Base-by-base conservation (phyloP, 805 yeast genomes). In the Teunomyces atbi region DNA sequence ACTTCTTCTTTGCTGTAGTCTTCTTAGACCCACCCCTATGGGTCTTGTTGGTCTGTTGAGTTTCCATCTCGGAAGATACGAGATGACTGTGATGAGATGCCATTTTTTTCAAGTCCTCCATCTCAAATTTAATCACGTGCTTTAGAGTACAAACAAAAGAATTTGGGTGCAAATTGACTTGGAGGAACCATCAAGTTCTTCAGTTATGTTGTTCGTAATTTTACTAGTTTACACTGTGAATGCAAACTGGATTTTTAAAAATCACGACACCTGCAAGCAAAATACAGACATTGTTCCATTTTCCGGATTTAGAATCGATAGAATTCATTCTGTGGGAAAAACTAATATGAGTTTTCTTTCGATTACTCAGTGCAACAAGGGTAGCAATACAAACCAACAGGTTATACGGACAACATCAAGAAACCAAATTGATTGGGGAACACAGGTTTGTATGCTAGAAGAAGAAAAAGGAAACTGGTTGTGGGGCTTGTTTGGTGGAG, bases 1-100 rank as follows among this genome's bases (percentile, higher is more conserved):
- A 74, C 72, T 89, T 89, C 77, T 88, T 83, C 74, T 90, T 91
- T 41, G 90, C 88, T 2, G 90, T 73, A 30, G 76, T 77, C 49
- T 61, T 68, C 40, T 57, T 61, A 37, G 68, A 55, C 26, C 46
- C 47, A 13, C 74, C 84, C 54, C 97, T 77, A 62, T 92, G 98
- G 46, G 90, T 76, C 72, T 88, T 91, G 66, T 92, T 89, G 37
- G 81, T 61, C 73, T 87, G 95, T 45, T 71, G 70, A 18, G 55
- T 42, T 15, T 56, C 59, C 59, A 56, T 56, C n/a, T 47, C 21
- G 30, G 50, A 33, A 28, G 33, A 26, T 38, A 28, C 33, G 6
- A 26, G 33, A 27, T 28, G 42, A 8, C 21, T 11, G 33, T 16
- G 33, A 28, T 38, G 42, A 18, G 33, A 38, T 38, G 40, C 39